Evolutionary conservation across 805 yeast genomes (phyloP), one percentile per base, ranked within the genome.

Genomic region (Suhomyces pyralidae): DNA sequence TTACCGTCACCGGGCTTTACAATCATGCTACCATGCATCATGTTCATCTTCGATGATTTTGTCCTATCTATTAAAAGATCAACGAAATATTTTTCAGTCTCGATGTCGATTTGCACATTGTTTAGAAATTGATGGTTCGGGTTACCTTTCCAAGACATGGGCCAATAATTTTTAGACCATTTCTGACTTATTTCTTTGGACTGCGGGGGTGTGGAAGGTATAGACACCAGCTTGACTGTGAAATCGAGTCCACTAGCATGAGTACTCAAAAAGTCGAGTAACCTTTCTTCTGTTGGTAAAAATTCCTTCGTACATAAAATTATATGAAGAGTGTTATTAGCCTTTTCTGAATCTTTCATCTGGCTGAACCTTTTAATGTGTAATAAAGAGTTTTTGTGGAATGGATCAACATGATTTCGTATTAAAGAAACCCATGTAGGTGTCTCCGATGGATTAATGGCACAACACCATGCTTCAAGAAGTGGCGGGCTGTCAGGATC

Each of bases 81-180:
- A 10, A 38, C 42, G 24, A 38, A 38, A 38, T 59, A 48, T 34
- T 61, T 61, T 48, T 83, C 83, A 25, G 63, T 63, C 0, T 59
- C 70, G 48, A 82, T 73, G 55, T 88, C 81, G 50, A 84, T 71
- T 2, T 60, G 60, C 20, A 83, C 74, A 7, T 81, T 83, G 26
- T 85, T 83, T 40, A 90, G 67, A 30, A 80, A 80, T 61, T 88
- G 94, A 54, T 84, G 83, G 58, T 84, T 77, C 0, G 96, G 96
- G 62, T 92, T 90, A 0, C 98, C 98, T 59, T 91, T 85, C 98
- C 98, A 94, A 40, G 90, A 78, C 50, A 90, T 70, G 0, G 98
- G 98, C 99, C 98, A 93, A 58, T 79, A 81, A 15, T 71, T 58
- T 3, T 67, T 51, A 2, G 91, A 80, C 97, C 97, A 92, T 42